Evolutionary conservation across 139 green algal species (phyloP).

Genomic region (Tetraselmis chui): DNA sequence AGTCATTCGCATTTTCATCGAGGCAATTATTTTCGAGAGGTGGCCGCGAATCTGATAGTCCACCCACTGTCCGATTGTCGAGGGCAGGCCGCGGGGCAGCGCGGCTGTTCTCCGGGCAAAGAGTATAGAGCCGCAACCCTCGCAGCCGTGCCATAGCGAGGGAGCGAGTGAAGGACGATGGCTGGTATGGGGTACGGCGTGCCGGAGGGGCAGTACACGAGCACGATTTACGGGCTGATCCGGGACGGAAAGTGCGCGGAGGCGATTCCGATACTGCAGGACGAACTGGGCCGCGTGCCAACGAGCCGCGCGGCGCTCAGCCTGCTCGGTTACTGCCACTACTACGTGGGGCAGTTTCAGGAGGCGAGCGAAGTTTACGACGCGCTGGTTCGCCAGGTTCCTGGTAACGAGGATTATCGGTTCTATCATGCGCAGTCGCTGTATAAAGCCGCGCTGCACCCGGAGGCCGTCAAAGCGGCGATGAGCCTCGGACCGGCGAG

Average conservation of each 20-base stretch:
- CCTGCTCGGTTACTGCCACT: constrained; percentile 69
- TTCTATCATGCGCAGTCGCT: not conserved
- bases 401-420: not conserved
- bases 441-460: constrained; percentile 31
- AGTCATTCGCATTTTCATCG: no score
- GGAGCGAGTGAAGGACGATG: not conserved
- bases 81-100: no score
- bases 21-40: no score
- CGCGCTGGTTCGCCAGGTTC: not conserved
- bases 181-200: not conserved
- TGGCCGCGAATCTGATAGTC: no score
- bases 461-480: constrained; percentile 44
- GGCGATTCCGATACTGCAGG: constrained; percentile 34
- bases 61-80: no score
- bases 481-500: constrained; percentile 16
- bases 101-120: no score
- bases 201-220: constrained; percentile 52
- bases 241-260: constrained; percentile 46
- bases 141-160: not conserved
- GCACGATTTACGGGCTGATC: constrained; percentile 61
- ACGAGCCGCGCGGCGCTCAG: constrained; percentile 58
- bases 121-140: no score
- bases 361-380: constrained; percentile 50
- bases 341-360: constrained; percentile 53
- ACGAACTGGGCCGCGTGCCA: constrained; percentile 36